phyloP scores from a whole-genome alignment of 23 red algal genomes.

The Rhodosorus marinus region DNA sequence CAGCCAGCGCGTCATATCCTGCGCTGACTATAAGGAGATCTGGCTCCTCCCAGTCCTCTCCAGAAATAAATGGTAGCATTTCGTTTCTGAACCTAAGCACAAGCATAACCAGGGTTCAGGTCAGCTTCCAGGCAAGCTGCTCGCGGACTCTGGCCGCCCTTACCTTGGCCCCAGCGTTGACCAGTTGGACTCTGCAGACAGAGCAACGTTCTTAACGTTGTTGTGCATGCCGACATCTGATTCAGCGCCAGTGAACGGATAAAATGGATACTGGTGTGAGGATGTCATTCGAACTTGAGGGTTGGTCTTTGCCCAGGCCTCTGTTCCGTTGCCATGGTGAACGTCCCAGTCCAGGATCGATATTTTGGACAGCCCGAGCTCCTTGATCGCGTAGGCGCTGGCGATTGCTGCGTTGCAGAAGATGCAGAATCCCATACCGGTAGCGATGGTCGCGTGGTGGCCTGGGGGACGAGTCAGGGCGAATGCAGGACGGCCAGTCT shows the following conservation, averaged over 20 bases:
- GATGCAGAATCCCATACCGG: slow-evolving; percentile 86
- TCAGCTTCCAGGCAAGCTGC: too few relatives aligned
- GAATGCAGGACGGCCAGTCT: slow-evolving; percentile 4
- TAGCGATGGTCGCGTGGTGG: slow-evolving; percentile 74
- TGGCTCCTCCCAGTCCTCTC: slow-evolving; percentile 6
- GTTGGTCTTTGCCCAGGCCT: slow-evolving; percentile 20
- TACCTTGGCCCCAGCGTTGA: too few relatives aligned
- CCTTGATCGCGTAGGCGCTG: slow-evolving; percentile 36
- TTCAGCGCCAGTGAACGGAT: slow-evolving; percentile 52
- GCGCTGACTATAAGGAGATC: slow-evolving; percentile 73
- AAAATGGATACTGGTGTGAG: slow-evolving; percentile 75
- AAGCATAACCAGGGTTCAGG: too few relatives aligned
- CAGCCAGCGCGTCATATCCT: slow-evolving; percentile 82
- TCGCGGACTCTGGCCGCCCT: too few relatives aligned
- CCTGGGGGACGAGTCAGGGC: slow-evolving; percentile 67
- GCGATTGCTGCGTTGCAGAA: slow-evolving; percentile 74
- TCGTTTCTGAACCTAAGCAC: too few relatives aligned
- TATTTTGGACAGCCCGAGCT: slow-evolving; percentile 13
- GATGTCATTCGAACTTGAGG: slow-evolving; percentile 24
- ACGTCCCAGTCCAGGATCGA: slow-evolving; percentile 87
- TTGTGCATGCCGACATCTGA: slow-evolving; percentile 13
- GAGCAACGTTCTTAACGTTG: slow-evolving; percentile 65
- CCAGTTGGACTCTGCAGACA: slow-evolving; percentile 17
- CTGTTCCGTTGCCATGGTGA: slow-evolving; percentile 97
- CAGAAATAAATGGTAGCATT: too few relatives aligned